Conservation (phyloP, 768 basidiomycete genomes). For the Kwoniella europaea region DNA sequence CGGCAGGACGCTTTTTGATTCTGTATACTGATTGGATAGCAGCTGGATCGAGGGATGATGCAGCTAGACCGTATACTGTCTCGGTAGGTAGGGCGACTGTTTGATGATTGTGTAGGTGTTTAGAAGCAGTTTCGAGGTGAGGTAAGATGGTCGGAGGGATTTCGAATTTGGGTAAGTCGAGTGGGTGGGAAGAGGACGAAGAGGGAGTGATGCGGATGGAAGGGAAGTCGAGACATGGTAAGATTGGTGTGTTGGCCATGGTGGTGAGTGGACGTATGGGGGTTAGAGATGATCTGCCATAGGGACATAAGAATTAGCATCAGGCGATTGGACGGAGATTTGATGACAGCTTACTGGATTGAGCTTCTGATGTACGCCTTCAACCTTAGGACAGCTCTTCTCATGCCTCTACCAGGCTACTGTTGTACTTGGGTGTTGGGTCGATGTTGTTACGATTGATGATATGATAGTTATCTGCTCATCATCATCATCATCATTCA, state of each 20-base stretch:
- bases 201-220: conserved; percentile 34
- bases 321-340: not conserved
- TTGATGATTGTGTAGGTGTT: conserved; percentile 44
- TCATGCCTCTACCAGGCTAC: conserved; percentile 6
- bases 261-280: not conserved
- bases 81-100: conserved; percentile 89
- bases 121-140: conserved; percentile 42
- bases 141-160: conserved; percentile 33
- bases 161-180: conserved; percentile 38
- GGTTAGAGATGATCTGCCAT: not conserved
- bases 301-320: not conserved
- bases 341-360: not conserved
- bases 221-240: conserved; percentile 36
- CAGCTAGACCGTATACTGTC: conserved; percentile 98
- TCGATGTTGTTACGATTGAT: not conserved
- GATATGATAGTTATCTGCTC: not conserved
- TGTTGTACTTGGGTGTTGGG: not conserved
- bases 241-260: conserved; percentile 44
- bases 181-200: conserved; percentile 31
- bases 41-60: conserved; percentile 66
- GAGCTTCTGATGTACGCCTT: not conserved
- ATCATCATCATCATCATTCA: not conserved
- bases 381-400: not conserved
- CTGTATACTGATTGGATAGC: conserved; percentile 78
- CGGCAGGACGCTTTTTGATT: conserved; percentile 87